phyloP scores from a whole-genome alignment of 2,329 filamentous ascomycete species.

The Aspergillus sp. region DNA sequence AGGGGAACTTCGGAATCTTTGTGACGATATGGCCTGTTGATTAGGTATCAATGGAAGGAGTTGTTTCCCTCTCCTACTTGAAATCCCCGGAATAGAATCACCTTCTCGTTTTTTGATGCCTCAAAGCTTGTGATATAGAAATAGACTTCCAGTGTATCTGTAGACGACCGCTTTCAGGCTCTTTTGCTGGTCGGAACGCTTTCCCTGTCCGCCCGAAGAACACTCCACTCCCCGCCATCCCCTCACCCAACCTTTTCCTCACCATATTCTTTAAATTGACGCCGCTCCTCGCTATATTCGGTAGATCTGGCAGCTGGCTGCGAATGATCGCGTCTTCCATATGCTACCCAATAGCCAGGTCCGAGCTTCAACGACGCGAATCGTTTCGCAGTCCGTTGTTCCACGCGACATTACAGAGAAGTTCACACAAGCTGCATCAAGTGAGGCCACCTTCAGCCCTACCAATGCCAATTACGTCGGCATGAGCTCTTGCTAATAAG shows the following conservation, averaged over 20 bases:
- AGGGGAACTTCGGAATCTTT: slow-evolving; percentile 28
- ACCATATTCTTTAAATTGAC: slow-evolving; percentile 1
- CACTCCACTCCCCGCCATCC: slow-evolving; percentile 18
- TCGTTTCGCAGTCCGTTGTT: slow-evolving; percentile 37
- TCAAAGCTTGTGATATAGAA: slow-evolving; percentile 2
- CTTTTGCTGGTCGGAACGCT: slow-evolving; percentile 18
- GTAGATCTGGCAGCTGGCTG: slow-evolving; percentile 26
- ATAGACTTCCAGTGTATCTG: background rate
- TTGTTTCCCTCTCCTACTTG: slow-evolving; percentile 20
- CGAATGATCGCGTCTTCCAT: slow-evolving; percentile 22
- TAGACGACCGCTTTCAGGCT: slow-evolving; percentile 1
- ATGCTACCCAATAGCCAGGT: slow-evolving; percentile 38
- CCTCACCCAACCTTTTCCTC: slow-evolving; percentile 16
- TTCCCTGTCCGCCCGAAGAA: slow-evolving; percentile 21
- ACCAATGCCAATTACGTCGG: background rate
- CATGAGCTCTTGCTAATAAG: slow-evolving; percentile 9
- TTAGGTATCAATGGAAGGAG: slow-evolving; percentile 29
- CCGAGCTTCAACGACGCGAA: slow-evolving; percentile 31
- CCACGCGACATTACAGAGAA: slow-evolving; percentile 56
- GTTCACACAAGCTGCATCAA: slow-evolving; percentile 53
- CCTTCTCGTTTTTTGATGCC: slow-evolving; percentile 14
- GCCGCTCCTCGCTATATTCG: slow-evolving; percentile 8
- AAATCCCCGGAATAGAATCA: slow-evolving; percentile 1
- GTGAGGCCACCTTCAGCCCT: slow-evolving; percentile 33
- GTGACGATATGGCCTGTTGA: slow-evolving; percentile 39